phyloP scores from a whole-genome alignment of 805 yeast species.

The Yueomyces sinensis region DNA sequence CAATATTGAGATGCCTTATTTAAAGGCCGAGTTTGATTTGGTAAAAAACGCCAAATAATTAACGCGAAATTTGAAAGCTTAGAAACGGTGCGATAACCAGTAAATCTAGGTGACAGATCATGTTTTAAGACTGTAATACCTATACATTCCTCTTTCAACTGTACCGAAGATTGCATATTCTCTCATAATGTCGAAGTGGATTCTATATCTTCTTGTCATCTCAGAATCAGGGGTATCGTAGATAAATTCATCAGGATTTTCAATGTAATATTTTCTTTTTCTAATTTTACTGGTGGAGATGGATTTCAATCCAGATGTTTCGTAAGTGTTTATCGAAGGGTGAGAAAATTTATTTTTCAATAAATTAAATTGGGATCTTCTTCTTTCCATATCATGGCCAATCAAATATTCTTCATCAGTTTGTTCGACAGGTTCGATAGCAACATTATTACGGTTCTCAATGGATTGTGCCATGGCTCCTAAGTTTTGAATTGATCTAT shows the following conservation, averaged over 20 bases:
- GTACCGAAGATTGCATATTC: conserved; percentile 30
- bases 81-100: too few species aligned
- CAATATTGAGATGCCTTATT: too few species aligned
- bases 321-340: neutral
- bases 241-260: conserved; percentile 14
- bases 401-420: conserved; percentile 21
- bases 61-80: too few species aligned
- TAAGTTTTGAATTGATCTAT: conserved; percentile 18
- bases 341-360: conserved; percentile 7
- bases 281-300: neutral
- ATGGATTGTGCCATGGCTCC: neutral
- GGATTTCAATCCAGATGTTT: neutral
- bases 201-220: conserved; percentile 14
- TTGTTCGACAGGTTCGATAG: conserved; percentile 6
- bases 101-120: too few species aligned
- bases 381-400: conserved; percentile 19
- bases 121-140: conserved; percentile 30
- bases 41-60: too few species aligned
- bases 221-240: conserved; percentile 16
- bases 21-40: too few species aligned
- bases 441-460: neutral
- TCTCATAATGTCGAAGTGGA: conserved; percentile 19
- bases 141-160: conserved; percentile 32
- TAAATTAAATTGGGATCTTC: conserved; percentile 20
- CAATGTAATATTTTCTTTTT: conserved; percentile 6